Evolutionary conservation across 2,329 filamentous ascomycete genomes (phyloP).

Genomic region (Coniochaeta hoffmannii): DNA sequence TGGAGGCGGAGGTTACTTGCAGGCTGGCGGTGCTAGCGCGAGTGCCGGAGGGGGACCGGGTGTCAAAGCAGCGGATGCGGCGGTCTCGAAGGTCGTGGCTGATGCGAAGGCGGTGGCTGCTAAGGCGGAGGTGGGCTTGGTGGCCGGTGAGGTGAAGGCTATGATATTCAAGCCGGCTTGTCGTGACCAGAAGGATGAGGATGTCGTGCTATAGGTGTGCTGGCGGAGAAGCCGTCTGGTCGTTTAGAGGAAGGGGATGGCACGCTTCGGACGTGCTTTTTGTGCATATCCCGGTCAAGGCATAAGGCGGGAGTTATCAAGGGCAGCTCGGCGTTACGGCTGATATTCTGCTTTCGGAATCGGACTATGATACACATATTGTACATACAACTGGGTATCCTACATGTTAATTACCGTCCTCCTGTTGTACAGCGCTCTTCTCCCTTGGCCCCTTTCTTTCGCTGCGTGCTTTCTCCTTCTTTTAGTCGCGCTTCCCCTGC

Average conservation of each 20-base stretch:
- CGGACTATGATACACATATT: neutral
- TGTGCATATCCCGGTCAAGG: neutral
- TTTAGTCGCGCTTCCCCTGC: too few relatives aligned
- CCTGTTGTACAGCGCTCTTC: too few relatives aligned
- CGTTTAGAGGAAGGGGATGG: neutral
- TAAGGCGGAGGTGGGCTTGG: conserved; percentile 55
- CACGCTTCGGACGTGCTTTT: neutral
- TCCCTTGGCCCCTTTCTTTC: too few relatives aligned
- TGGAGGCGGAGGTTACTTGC: conserved; percentile 15
- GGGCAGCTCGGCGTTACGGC: neutral
- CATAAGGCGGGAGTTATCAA: conserved; percentile 1
- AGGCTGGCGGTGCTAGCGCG: conserved; percentile 7
- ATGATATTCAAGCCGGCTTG: conserved; percentile 43
- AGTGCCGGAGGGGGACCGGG: conserved; percentile 17
- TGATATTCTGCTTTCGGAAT: neutral
- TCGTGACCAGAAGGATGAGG: neutral
- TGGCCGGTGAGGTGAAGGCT: conserved; percentile 56
- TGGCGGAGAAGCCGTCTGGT: neutral
- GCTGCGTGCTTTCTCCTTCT: too few relatives aligned
- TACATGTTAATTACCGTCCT: neutral
- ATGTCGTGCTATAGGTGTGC: conserved; percentile 18
- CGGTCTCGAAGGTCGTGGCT: conserved; percentile 51
- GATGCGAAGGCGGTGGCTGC: conserved; percentile 55
- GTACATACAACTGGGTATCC: neutral
- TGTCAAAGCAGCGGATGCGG: conserved; percentile 32